A percentile compares a stretch with the other conserved stretches of the same genome.
Conservation (phyloP, 805 yeast species). For the Nematodospora valgi region DNA sequence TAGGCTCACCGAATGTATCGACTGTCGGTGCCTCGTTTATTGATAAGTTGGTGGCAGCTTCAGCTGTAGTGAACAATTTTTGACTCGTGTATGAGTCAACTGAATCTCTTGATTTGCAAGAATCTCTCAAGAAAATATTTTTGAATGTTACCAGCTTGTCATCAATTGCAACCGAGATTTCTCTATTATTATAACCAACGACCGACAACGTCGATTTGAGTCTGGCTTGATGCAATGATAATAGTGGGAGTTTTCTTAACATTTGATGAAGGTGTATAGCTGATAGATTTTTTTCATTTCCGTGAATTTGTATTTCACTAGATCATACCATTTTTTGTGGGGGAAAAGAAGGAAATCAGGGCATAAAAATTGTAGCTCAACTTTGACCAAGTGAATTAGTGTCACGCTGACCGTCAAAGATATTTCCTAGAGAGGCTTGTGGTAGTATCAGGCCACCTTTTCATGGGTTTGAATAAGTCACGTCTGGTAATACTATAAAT, state of each 20-base stretch:
- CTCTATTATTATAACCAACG: slow-evolving; percentile 18
- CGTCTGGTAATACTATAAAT: too few relatives aligned
- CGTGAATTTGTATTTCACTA: too few relatives aligned
- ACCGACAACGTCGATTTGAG: slow-evolving; percentile 9
- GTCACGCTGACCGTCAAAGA: too few relatives aligned
- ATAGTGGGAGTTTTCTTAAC: background rate
- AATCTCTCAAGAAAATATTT: slow-evolving; percentile 62
- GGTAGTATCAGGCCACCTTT: too few relatives aligned
- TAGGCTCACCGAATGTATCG: slow-evolving; percentile 16
- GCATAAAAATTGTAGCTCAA: background rate
- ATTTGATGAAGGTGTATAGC: background rate
- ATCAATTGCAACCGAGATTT: slow-evolving; percentile 20
- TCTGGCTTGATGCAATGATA: background rate
- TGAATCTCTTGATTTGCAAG: slow-evolving; percentile 47
- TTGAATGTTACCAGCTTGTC: slow-evolving; percentile 34
- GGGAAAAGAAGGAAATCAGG: background rate
- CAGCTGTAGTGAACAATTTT: slow-evolving; percentile 61
- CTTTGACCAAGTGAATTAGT: too few relatives aligned
- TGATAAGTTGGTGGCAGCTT: slow-evolving; percentile 31
- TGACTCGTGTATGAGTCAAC: slow-evolving; percentile 57
- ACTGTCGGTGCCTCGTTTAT: slow-evolving; percentile 34
- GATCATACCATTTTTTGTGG: too few relatives aligned
- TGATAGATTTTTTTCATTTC: background rate
- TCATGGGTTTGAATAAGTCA: too few relatives aligned
- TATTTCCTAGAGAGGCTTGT: too few relatives aligned